phyloP scores from a whole-genome alignment of 2,329 filamentous ascomycete species.

The Davidsoniella eucalypti region DNA sequence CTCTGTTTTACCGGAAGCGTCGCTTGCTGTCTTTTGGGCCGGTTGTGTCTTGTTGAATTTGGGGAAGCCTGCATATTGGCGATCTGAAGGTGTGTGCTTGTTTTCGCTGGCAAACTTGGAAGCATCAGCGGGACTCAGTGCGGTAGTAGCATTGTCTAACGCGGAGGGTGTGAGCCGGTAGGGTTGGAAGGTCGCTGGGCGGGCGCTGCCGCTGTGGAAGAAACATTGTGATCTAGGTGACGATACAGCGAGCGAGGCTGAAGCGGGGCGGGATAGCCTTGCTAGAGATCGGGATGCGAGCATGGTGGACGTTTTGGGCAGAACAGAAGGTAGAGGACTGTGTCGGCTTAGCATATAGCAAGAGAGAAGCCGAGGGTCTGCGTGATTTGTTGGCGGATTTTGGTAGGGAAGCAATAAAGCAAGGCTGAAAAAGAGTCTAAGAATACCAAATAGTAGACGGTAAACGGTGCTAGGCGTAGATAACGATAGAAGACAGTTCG shows the following conservation, averaged over 20 bases:
- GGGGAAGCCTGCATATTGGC: conserved; percentile 1
- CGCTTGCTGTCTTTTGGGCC: not conserved
- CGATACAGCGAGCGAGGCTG: not conserved
- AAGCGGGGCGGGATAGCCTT: conserved; percentile 3
- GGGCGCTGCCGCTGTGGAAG: not conserved
- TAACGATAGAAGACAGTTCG: not conserved
- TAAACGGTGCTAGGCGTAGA: not conserved
- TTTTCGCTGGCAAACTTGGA: conserved; percentile 7
- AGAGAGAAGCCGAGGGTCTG: not conserved
- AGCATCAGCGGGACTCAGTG: conserved; percentile 2
- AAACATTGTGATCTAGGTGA: not conserved
- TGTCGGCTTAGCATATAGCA: not conserved
- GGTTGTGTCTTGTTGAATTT: not conserved
- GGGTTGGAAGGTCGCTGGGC: conserved; percentile 8
- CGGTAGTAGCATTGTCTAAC: conserved; percentile 3
- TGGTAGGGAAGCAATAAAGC: not conserved
- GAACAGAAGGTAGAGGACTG: not conserved
- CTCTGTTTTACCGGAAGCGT: not conserved
- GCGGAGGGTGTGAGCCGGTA: conserved; percentile 4
- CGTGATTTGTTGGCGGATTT: not conserved
- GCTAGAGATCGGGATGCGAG: conserved; percentile 1
- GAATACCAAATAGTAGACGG: not conserved
- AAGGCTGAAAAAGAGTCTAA: not conserved
- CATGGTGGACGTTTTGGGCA: not conserved
- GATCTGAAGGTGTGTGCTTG: not conserved